Evolutionary conservation across 345 rosid genomes (phyloP), one percentile per base, ranked within the genome.

Genomic region (Acer yangbiense): DNA sequence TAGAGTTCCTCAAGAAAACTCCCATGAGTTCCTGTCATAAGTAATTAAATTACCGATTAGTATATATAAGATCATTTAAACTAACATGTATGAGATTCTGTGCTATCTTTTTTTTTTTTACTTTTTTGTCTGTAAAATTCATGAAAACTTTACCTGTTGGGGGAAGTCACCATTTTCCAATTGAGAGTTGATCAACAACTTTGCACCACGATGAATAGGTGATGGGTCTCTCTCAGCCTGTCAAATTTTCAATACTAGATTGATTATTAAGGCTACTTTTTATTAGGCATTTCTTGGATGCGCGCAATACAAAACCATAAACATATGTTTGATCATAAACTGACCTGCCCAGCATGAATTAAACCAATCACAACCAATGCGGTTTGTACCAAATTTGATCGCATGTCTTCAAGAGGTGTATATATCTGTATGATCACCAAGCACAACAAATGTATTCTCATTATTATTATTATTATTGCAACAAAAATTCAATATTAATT

Each of bases 181-280:
- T 57, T 92, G 97, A 18, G 93, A 90, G 82, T 86, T 92, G 79
- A 94, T 92, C 76, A 94, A 71, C 46, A 92, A 74, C 74, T 86
- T 94, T 14, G 88, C 95, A 18, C 89, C 97, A 3, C 78, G 83
- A 68, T 89, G 93, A 82, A 92, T 83, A 32, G 98, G 94, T 11
- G 76, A 78, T 2, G 91, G 88, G 78, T 92, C 91, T 70, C 88
- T 86, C 76, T 86, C 86, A 10, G 73, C 88, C 90, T 86, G 14
- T 75, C 61, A 21, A 32, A 32, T 32, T 32, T 32, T 32, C 5
- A 32, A 32, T 32, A 32, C 5, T 32, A 32, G 5, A 32, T 32
- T 32, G 35, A 32, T 32, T 32, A 32, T 32, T 3, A 32, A 32
- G 35, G 35, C 4, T 32, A 3, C 4, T 32, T 32, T 32, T 32